These are phyloP conservation scores for Fusarium longipes DNA, from an alignment of 2,329 filamentous ascomycete genomes.

Conservation along the genomic window DNA sequence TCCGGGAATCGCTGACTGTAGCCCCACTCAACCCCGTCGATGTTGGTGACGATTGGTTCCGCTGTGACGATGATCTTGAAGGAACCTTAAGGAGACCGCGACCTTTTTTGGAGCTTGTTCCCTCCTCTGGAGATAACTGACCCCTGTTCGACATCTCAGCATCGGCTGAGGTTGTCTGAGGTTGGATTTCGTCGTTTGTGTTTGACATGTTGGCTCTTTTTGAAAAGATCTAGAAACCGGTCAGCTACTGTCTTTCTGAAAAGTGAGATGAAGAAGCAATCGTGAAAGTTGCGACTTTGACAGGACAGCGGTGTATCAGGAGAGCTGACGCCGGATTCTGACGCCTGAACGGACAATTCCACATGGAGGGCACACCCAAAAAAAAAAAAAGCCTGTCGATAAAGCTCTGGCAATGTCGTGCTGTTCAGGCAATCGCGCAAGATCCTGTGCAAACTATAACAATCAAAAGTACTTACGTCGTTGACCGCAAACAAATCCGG, in stretches of 20 bases:
- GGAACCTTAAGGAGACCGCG: constrained; percentile 67
- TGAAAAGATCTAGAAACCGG: constrained; percentile 23
- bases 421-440: constrained; percentile 19
- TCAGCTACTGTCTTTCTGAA: constrained; percentile 33
- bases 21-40: constrained; percentile 70
- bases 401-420: not conserved
- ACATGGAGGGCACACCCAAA: not conserved
- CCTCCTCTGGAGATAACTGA: constrained; percentile 56
- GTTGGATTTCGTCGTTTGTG: constrained; percentile 49
- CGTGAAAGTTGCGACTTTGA: constrained; percentile 7
- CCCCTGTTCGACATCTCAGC: constrained; percentile 58
- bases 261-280: constrained; percentile 12
- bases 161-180: constrained; percentile 50
- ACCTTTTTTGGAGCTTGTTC: constrained; percentile 59
- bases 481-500: constrained; percentile 37
- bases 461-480: constrained; percentile 43
- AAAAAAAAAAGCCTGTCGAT: not conserved
- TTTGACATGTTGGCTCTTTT: constrained; percentile 50
- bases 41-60: constrained; percentile 68
- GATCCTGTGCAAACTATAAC: constrained; percentile 22
- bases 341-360: not conserved
- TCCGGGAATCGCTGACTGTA: constrained; percentile 68
- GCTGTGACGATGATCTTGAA: constrained; percentile 70
- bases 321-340: not conserved
- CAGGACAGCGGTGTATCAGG: not conserved